A percentile compares a stretch with the other conserved stretches of the same genome.
These are phyloP conservation scores for Russula ochroleuca DNA, from an alignment of 768 basidiomycete species.

Conservation along the genomic window DNA sequence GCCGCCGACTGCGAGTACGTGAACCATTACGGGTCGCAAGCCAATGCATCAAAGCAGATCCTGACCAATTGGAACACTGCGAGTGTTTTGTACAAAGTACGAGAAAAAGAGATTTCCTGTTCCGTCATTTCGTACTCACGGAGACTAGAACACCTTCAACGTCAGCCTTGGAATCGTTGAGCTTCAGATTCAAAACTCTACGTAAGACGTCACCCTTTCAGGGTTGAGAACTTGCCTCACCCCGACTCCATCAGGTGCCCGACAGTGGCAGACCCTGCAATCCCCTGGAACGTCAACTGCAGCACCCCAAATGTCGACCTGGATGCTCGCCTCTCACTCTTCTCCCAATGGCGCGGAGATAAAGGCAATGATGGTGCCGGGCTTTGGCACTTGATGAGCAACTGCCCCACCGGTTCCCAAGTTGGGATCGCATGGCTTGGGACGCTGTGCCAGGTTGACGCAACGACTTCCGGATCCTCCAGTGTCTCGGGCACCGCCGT, in stretches of 20 bases:
- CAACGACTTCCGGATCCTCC: slow-evolving; percentile 44
- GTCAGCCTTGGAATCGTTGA: slow-evolving; percentile 80
- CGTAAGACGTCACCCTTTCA: slow-evolving; percentile 35
- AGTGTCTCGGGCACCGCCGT: slow-evolving; percentile 79
- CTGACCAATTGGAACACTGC: slow-evolving; percentile 79
- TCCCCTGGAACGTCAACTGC: slow-evolving; percentile 79
- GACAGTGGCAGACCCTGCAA: slow-evolving; percentile 42
- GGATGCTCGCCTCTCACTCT: slow-evolving; percentile 67
- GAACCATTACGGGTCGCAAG: slow-evolving; percentile 53
- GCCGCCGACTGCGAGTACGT: slow-evolving; percentile 85
- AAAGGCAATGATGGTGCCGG: slow-evolving; percentile 72
- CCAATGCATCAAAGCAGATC: slow-evolving; percentile 69
- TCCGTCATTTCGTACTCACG: slow-evolving; percentile 2
- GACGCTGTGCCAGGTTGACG: slow-evolving; percentile 60
- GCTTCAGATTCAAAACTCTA: slow-evolving; percentile 61
- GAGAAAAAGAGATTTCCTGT: slow-evolving; percentile 11
- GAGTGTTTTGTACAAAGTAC: slow-evolving; percentile 63
- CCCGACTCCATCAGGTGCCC: slow-evolving; percentile 52
- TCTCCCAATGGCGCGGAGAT: slow-evolving; percentile 76
- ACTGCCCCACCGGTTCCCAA: slow-evolving; percentile 74
- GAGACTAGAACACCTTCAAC: slow-evolving; percentile 63
- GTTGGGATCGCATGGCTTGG: slow-evolving; percentile 88
- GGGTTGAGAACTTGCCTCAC: slow-evolving; percentile 4
- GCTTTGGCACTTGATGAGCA: slow-evolving; percentile 87
- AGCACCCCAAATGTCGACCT: slow-evolving; percentile 44